Conservation (phyloP, 148 eudicot species). For the Pouteria glomerata region DNA sequence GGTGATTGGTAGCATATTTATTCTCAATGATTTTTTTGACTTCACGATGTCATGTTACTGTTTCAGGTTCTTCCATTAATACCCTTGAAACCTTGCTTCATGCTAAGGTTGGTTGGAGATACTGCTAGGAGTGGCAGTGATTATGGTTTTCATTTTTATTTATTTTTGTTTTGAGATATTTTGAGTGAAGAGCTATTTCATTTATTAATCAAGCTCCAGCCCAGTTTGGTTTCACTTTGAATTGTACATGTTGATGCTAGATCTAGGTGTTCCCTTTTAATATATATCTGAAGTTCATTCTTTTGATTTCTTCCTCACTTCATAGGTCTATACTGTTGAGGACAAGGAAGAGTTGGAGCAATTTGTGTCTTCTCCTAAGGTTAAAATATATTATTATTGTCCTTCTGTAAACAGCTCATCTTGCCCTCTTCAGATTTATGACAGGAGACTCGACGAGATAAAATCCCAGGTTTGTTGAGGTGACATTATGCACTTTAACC, state of each 20-base stretch:
- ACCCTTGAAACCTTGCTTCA: conserved; percentile 82
- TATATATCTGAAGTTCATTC: not conserved
- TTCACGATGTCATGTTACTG: conserved; percentile 15
- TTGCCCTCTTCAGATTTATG: conserved; percentile 21
- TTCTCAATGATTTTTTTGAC: not conserved
- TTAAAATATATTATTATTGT: conserved; percentile 53
- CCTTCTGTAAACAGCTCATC: conserved; percentile 28
- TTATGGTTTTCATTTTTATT: not conserved
- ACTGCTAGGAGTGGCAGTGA: too few relatives aligned
- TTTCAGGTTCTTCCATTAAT: conserved; percentile 82
- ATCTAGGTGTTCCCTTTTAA: not conserved
- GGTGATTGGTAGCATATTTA: not conserved
- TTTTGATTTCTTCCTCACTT: conserved; percentile 7
- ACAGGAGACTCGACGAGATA: conserved; percentile 55
- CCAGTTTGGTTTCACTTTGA: not conserved
- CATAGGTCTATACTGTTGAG: conserved; percentile 72
- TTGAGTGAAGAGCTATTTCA: conserved; percentile 3
- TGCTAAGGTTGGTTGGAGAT: conserved; percentile 87
- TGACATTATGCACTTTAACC: conserved; percentile 16
- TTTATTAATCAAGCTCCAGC: not conserved
- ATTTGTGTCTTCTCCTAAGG: conserved; percentile 66
- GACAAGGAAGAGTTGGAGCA: conserved; percentile 67
- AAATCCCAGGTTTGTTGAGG: conserved; percentile 51
- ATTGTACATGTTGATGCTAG: not conserved
- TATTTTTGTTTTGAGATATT: not conserved